Evolutionary conservation across 2,329 filamentous ascomycete genomes (phyloP).

Genomic region (Aspergillus sp.): DNA sequence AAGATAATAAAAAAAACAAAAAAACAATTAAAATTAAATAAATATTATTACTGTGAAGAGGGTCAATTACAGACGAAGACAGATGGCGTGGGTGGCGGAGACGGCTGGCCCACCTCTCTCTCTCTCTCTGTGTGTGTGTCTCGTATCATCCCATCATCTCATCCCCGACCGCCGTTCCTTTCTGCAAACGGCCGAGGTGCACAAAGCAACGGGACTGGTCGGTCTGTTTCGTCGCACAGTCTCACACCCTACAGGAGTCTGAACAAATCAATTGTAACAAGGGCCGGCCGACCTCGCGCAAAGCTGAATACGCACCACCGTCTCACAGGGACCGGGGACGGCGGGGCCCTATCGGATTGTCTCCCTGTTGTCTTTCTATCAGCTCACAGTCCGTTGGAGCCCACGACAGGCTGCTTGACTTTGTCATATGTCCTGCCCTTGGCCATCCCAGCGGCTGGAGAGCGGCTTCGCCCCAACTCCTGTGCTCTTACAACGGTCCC

Average conservation of each 20-base stretch:
- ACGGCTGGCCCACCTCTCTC: not conserved
- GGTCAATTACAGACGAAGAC: not conserved
- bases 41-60: not conserved
- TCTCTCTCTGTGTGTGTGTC: not conserved
- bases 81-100: not conserved
- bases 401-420: not conserved
- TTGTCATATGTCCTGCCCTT: not conserved
- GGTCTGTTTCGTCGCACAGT: not conserved
- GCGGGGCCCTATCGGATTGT: not conserved
- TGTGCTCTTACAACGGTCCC: not conserved
- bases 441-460: not conserved
- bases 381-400: not conserved
- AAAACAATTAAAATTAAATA: not conserved
- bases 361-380: not conserved
- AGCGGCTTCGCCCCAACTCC: too few species aligned
- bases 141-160: not conserved
- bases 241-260: not conserved
- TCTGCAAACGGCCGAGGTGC: conserved; percentile 4
- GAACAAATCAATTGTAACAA: not conserved
- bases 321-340: not conserved
- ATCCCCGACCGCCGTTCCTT: not conserved
- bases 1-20: not conserved
- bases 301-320: not conserved
- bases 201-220: not conserved
- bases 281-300: not conserved